These are phyloP conservation scores for Verticillium isaacii DNA, from an alignment of 2,329 filamentous ascomycete species.

Conservation along the genomic window DNA sequence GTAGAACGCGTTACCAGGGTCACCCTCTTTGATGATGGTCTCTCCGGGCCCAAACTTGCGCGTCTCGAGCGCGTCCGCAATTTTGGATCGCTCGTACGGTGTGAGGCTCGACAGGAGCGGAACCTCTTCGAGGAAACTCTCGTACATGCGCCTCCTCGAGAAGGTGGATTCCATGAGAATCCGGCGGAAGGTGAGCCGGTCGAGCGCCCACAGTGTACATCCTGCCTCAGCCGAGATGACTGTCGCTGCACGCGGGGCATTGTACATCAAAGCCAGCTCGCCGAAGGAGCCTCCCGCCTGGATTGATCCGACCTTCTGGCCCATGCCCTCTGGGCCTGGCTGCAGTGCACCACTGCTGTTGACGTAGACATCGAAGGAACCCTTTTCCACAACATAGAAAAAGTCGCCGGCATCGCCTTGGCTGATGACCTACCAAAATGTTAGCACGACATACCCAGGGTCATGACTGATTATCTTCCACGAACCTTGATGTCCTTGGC, in stretches of 20 bases:
- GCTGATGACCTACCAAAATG: constrained; percentile 69
- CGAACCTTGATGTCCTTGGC: constrained; percentile 74
- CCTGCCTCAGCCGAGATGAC: constrained; percentile 76
- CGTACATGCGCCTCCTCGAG: constrained; percentile 92
- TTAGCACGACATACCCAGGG: constrained; percentile 14
- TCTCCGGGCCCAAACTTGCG: constrained; percentile 75
- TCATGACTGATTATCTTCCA: neutral
- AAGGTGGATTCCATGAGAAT: constrained; percentile 99
- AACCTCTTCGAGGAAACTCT: constrained; percentile 92
- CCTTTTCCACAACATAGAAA: constrained; percentile 95
- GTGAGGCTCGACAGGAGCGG: constrained; percentile 79
- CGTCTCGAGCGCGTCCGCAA: constrained; percentile 91
- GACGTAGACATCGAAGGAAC: constrained; percentile 86
- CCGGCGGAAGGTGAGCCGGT: constrained; percentile 92
- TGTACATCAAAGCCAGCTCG: constrained; percentile 97
- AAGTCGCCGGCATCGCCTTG: constrained; percentile 96
- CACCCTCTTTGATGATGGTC: constrained; percentile 87
- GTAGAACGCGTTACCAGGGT: constrained; percentile 88
- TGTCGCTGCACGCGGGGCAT: constrained; percentile 90
- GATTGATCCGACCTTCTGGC: constrained; percentile 74
- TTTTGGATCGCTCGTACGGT: constrained; percentile 92
- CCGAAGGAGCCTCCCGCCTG: constrained; percentile 91
- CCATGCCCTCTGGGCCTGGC: constrained; percentile 76
- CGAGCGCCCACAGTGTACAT: constrained; percentile 88
- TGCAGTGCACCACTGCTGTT: constrained; percentile 73